Base-by-base conservation (phyloP, 2,329 filamentous ascomycete species). In the Chaetomiaceae sp. region DNA sequence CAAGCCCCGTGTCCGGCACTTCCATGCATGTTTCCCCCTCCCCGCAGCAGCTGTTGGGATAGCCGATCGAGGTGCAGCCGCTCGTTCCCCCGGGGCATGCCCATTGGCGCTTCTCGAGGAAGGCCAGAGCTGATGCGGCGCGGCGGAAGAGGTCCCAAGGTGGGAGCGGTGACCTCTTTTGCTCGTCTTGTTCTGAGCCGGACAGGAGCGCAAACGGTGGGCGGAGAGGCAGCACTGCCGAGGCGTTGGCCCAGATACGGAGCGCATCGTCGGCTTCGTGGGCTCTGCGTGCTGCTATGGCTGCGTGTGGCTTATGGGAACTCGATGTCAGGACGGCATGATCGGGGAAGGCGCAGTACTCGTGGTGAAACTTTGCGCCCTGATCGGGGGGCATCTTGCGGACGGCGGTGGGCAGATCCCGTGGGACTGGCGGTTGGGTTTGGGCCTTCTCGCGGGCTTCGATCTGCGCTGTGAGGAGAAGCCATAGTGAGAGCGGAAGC, bases 1-100 rank as follows among this genome's bases (percentile, higher is more conserved):
- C 86, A 25, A 85, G 73, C 0, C 78, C 79, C 5, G 79, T 78
- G 66, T 87, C 81, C 29, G 75, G 66, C 4, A 90, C 81, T 21
- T 71, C 68, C 42, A 86, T 82, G 65, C 89, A 94, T 7, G 76
- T 80, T 59, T 86, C 82, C 14, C 75, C 78, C n/a, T 74, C 73
- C 20, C 76, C 72, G 67, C 89, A 94, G 72, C 89, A 94, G 67
- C 85, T 86, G 67, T 89, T 80, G 1, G 86, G 80, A 41, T 80
- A 78, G 7, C 79, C 80, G 60, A 90, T 85, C 16, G 70, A 71
- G 14, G 75, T 74, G 68, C 89, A 94, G 64, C 76, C 78, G 33
- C 71, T 75, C 50, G 86, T 90, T 21, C 80, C 85, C 0, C 70
- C 67, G 0, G 88, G 88, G 63, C 89, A 92, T 37, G 74, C 65